Base-by-base conservation (phyloP, 345 rosid species). In the Brassica juncea region DNA sequence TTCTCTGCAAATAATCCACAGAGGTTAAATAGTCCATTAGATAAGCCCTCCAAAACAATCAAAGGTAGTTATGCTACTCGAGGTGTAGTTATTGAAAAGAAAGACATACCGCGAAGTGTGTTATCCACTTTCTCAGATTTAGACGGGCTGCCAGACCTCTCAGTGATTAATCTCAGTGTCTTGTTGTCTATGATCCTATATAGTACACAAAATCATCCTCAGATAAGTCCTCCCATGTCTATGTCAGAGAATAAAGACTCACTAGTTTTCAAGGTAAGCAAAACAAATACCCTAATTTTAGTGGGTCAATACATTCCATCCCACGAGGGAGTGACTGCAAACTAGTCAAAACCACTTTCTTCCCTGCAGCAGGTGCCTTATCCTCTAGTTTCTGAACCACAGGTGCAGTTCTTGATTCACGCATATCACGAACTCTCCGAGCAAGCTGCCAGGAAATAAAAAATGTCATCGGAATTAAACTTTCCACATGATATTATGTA, bases 241-340 rank as follows among this genome's bases (percentile, higher is more conserved):
- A 66, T 11, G 10, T n/a, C 62, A 16, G 23, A 55, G 23, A 58
- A 68, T 3, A 52, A 68, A 15, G 34, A 19, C 75, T 30, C 30
- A 61, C 34, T 55, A 27, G 49, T 37, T 34, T 30, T 37, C 64
- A 47, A 67, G n/a, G 71, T 68, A 35, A 74, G 75, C 47, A 67
- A 78, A 42, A 66, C 55, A 44, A 31, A 57, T 3, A 94, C 99
- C 99, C 99, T 76, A 91, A 54, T 65, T 97, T 97, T 7, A 95
- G 85, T 11, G 99, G 99, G 84, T 95, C 99, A 79, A 95, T 82
- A 60, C 96, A 95, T 79, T 95, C 99, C 96, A 91, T 87, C 68
- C 99, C 98, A 58, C 96, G 97, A 83, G 97, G 98, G 27, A 95
- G 70, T 8, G 99, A 93, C 79, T 87, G 92, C 83, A 91, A 81